Evolutionary conservation across 2,329 filamentous ascomycete species (phyloP), one percentile per base, ranked within the genome.

Genomic region (Neurospora crassa): DNA sequence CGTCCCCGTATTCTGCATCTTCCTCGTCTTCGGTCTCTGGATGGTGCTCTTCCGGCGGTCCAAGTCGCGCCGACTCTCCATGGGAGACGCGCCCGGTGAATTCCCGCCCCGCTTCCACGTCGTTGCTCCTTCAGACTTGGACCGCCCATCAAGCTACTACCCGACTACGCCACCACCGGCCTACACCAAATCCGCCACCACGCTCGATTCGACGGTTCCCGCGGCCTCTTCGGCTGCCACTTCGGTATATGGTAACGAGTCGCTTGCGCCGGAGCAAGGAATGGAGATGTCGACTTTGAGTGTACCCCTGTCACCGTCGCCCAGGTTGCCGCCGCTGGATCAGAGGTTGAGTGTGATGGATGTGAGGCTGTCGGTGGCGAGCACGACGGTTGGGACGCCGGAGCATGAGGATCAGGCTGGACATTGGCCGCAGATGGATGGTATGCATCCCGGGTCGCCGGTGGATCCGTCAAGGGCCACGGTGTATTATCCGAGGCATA

Each of bases 1-100:
- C 68, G 71, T 74, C 42, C 73, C 73, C 45, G 68, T 74, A 34
- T 68, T 71, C 43, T 72, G 74, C 24, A 63, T 74, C 29, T 42
- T 74, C 18, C 34, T 75, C 24, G 70, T 74, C 29, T 40, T 41
- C 18, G 68, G 40, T 16, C 73, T 74, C 40, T 74, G 74, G 74
- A 73, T 72, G 53, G 18, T 72, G n/a, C 24, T 72, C 20, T 75
- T 73, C 69, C 69, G 53, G 2, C 53, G 53, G 14, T 63, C 53
- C 53, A 63, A 63, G 16, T 63, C 53, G 8, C 53, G 53, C 10
- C 53, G 53, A 18, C 14, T 63, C 53, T 34, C 53, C 5, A 63
- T 34, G 53, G 8, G 3, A 14, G 24, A 14, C 12, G 47, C n/a
- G 6, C 24, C 29, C 47, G 47, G 47, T 59, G 47, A 63, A 24